Conservation (phyloP, 352 stramenopile species). For the Globisporangium emineosum region DNA sequence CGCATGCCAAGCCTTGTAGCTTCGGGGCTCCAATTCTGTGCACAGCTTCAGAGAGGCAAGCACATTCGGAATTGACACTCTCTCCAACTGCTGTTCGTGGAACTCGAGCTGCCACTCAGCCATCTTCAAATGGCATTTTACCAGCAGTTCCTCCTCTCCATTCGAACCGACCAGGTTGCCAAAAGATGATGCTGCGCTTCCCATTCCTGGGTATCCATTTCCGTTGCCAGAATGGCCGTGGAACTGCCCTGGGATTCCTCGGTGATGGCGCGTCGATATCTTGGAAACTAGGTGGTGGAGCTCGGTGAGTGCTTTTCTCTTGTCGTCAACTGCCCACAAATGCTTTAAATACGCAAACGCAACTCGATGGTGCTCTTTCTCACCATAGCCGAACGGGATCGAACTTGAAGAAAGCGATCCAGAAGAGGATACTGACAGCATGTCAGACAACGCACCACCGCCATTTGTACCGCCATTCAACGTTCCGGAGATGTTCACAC, state of each 20-base stretch:
- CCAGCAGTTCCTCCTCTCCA: constrained; percentile 67
- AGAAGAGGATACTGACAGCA: constrained; percentile 50
- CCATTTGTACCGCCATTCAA: constrained; percentile 15
- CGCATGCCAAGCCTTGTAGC: constrained; percentile 93
- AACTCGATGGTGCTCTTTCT: constrained; percentile 91
- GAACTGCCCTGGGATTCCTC: constrained; percentile 22
- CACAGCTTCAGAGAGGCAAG: constrained; percentile 63
- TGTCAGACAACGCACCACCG: constrained; percentile 27
- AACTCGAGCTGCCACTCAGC: constrained; percentile 84
- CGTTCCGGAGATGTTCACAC: constrained; percentile 40
- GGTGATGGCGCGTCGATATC: constrained; percentile 55
- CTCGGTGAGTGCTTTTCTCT: constrained; percentile 85
- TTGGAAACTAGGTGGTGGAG: constrained; percentile 81
- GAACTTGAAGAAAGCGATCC: constrained; percentile 48
- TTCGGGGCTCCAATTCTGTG: constrained; percentile 66
- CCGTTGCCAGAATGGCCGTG: constrained; percentile 11
- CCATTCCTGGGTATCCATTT: constrained; percentile 2
- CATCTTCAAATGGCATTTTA: constrained; percentile 83
- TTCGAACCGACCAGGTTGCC: constrained; percentile 9
- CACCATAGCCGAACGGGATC: constrained; percentile 56
- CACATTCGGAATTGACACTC: constrained; percentile 69
- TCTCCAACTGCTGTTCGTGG: constrained; percentile 77
- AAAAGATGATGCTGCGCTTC: constrained; percentile 18
- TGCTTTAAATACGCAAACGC: constrained; percentile 96
- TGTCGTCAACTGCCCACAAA: constrained; percentile 89